Base-by-base conservation (phyloP, 2,329 filamentous ascomycete species). In the Phaeosphaeriaceae sp. region DNA sequence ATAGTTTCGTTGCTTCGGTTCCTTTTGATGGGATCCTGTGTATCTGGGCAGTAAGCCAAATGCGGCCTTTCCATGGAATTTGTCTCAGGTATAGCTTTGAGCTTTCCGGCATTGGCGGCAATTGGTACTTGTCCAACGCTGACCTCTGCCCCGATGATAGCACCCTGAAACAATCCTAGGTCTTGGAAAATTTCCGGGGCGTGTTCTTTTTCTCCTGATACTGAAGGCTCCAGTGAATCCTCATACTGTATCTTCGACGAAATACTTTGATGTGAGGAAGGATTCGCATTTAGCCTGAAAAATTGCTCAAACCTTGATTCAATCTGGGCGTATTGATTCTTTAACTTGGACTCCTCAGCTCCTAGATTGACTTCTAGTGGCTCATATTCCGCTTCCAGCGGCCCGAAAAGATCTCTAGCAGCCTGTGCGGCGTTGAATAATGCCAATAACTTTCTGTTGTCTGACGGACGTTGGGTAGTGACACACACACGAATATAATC, bases 371-470 rank as follows among this genome's bases (percentile, higher is more conserved):
- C 33, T 23, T 66, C 62, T 12, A 51, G n/a, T 4, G 38, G 34
- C 28, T 66, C 56, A 36, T 66, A 63, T 8, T 62, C 56, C 15
- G 47, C 48, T 41, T 64, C 59, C n/a, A 41, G 4, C 2, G 63
- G 63, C 5, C 58, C 60, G 20, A 54, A 44, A 11, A 38, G 15
- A 35, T 66, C 58, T 3, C 60, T 36, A 9, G 58, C 58, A 17
- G 9, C n/a, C 30, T 58, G 48, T 6, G 59, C 18, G 2, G 49
- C 50, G n/a, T 59, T 46, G 21, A 50, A 58, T 1, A 60, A 37
- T 2, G 36, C 16, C 20, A 49, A 28, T 11, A 58, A 21, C 7
- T 42, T 23, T 4, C 35, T n/a, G 26, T 58, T 48, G 8, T 43
- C 17, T 2, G 35, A 20, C 1, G 33, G 4, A 16, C 13, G 39